phyloP scores from a whole-genome alignment of 176 grass and related monocot genomes.

The Panicum miliaceum region DNA sequence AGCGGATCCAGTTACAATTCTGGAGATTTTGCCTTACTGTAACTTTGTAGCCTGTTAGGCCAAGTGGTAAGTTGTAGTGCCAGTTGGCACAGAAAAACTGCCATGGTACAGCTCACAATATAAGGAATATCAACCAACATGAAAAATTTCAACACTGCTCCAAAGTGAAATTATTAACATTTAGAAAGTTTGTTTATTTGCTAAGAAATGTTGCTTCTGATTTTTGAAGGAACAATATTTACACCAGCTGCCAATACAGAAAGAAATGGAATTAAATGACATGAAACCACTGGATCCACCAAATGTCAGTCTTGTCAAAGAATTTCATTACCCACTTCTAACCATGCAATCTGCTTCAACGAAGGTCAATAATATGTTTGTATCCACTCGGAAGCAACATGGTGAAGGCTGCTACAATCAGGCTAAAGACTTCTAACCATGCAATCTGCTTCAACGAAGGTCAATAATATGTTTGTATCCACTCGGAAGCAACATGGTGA shows the following conservation, averaged over 20 bases:
- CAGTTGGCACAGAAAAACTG: not conserved
- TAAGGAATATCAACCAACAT: not conserved
- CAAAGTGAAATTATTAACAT: not conserved
- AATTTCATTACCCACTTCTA: not conserved
- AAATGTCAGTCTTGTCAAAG: not conserved
- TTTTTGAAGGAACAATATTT: not conserved
- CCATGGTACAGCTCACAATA: not conserved
- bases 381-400: not conserved
- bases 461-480: not conserved
- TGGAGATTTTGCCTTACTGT: not conserved
- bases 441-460: not conserved
- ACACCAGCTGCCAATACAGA: not conserved
- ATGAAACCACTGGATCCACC: not conserved
- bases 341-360: not conserved
- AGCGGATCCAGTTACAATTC: not conserved
- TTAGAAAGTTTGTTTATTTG: not conserved
- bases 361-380: not conserved
- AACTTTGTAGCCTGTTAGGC: not conserved
- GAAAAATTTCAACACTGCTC: not conserved
- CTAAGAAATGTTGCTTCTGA: not conserved
- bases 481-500: not conserved
- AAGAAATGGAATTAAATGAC: not conserved
- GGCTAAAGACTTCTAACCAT: not conserved
- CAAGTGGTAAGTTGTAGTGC: not conserved
- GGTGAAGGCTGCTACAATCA: not conserved